phyloP scores from a whole-genome alignment of 148 eudicot species.

The Salicornia ramosissima region DNA sequence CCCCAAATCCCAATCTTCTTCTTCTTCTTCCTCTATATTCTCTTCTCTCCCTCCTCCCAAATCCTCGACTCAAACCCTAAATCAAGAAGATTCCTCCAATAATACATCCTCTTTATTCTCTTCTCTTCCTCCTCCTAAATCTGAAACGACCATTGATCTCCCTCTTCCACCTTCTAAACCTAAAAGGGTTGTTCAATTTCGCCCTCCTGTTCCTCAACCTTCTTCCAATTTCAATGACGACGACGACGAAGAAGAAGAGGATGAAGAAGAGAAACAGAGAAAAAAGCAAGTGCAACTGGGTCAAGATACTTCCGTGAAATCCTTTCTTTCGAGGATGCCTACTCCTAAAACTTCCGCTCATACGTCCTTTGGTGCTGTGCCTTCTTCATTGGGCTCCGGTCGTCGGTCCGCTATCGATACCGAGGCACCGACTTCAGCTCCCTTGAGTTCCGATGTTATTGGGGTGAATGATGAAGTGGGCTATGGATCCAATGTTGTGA shows the following conservation, averaged over 20 bases:
- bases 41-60: constrained; percentile 32
- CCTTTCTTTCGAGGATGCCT: constrained; percentile 69
- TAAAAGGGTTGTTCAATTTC: constrained; percentile 59
- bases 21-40: constrained; percentile 21
- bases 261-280: constrained; percentile 36
- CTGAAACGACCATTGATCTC: constrained; percentile 22
- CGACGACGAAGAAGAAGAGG: constrained; percentile 50
- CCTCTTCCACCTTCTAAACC: constrained; percentile 27
- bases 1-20: constrained; percentile 47
- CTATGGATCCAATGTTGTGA: constrained; percentile 14
- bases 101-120: constrained; percentile 36
- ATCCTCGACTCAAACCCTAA: constrained; percentile 18
- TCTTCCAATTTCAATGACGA: constrained; percentile 30
- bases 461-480: constrained; percentile 23
- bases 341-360: constrained; percentile 52
- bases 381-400: constrained; percentile 41
- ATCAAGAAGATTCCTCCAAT: constrained; percentile 7
- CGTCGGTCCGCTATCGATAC: constrained; percentile 56
- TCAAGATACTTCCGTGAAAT: constrained; percentile 38
- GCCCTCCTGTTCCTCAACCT: constrained; percentile 39
- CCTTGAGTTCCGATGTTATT: constrained; percentile 12
- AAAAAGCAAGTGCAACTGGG: constrained; percentile 28
- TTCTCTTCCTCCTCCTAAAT: constrained; percentile 45
- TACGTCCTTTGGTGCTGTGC: constrained; percentile 39
- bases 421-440: background rate